Percentiles rank a stretch among this genome's conserved stretches.
phyloP scores from a whole-genome alignment of 441 rosid genomes.

The Daphne laureola region DNA sequence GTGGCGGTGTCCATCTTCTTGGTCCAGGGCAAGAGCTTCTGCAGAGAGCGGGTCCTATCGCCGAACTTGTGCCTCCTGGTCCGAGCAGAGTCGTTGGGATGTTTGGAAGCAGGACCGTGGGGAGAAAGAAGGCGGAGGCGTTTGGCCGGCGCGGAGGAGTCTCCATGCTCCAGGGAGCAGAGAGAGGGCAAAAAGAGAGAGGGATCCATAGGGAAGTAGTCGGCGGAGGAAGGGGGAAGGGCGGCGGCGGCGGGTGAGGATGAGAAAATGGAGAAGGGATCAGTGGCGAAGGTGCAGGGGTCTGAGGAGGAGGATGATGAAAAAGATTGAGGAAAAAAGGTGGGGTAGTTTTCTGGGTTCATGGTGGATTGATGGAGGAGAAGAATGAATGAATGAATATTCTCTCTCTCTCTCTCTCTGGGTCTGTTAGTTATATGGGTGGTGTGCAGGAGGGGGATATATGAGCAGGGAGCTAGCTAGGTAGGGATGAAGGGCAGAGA shows the following conservation, averaged over 20 bases:
- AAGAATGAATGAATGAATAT: no score
- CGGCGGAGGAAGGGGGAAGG: neutral
- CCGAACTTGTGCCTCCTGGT: conserved; percentile 25
- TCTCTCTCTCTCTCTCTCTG: no score
- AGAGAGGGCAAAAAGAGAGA: conserved; percentile 20
- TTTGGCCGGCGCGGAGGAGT: conserved; percentile 5
- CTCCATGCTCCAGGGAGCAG: conserved; percentile 16
- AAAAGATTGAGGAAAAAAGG: neutral
- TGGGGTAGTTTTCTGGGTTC: neutral
- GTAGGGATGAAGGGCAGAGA: no score
- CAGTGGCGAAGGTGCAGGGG: conserved; percentile 6
- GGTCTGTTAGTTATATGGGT: no score
- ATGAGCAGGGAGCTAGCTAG: no score
- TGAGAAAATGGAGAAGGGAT: conserved; percentile 14
- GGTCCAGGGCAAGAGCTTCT: conserved; percentile 46
- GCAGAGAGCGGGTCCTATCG: conserved; percentile 33
- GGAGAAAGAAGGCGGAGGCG: conserved; percentile 8
- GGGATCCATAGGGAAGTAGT: neutral
- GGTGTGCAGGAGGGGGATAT: no score
- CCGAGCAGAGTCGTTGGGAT: conserved; percentile 2
- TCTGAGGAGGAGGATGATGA: neutral
- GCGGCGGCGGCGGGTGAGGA: conserved; percentile 11
- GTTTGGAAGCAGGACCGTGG: neutral
- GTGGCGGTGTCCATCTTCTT: conserved; percentile 35
- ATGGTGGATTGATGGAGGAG: no score